Base-by-base conservation (phyloP, 352 stramenopile genomes). In the Thraustochytrium sp. region DNA sequence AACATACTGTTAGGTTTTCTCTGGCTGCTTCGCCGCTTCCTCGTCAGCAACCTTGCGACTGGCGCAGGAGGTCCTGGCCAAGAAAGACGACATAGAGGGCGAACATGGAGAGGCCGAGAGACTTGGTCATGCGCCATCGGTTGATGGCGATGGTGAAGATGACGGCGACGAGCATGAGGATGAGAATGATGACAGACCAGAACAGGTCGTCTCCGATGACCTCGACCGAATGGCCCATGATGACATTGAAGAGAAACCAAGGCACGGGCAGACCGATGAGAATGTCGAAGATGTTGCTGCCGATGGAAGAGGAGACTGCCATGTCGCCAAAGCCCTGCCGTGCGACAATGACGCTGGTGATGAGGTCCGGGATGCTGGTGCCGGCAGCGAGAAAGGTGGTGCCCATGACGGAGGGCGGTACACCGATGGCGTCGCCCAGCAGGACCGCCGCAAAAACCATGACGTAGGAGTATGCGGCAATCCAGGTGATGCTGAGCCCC, bases 281-380 rank as follows among this genome's bases (percentile, higher is more conserved):
- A 63, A 93, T 90, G 86, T 93, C 90, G 82, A 93, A 93, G 61
- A 93, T 92, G 64, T 93, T 92, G 73, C 87, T 91, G 37, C 90
- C 90, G 78, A 93, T 91, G 16, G 89, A 92, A 21, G 84, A 89
- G 34, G 87, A 90, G 23, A 93, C 90, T 36, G 90, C 90, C 90
- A 93, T 93, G 80, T 93, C 90, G 55, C 90, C 90, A 73, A 90
- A 87, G 54, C 90, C 90, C 85, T 90, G 87, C 85, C 89, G 86
- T 31, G 90, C 89, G 11, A 93, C 89, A 85, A 93, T 92, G 2
- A 93, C 89, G 86, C 87, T 91, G 11, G 86, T 90, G 34, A 93
- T 82, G 31, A 92, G 85, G 86, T 93, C 90, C 44, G 90, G 90
- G 8, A 93, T 89, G 36, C 85, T 90, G 29, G 90, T 93, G 68